Percentiles rank a stretch among this genome's conserved stretches.
These are phyloP conservation scores for Poronia punctata DNA, from an alignment of 495 filamentous ascomycete species.

Conservation along the genomic window DNA sequence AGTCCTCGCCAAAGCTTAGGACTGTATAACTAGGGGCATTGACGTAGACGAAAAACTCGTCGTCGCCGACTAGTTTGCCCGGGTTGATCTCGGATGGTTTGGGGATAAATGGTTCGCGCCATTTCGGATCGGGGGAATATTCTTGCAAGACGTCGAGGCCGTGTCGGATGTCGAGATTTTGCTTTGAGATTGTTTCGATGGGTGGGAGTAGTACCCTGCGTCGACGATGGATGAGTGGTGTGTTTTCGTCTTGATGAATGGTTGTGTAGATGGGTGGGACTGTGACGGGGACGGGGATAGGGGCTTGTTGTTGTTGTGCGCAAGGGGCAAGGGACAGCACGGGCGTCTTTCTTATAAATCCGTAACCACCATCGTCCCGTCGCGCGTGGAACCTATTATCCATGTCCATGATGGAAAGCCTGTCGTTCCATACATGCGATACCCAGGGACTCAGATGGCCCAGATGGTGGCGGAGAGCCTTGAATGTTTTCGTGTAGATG, in stretches of 20 bases:
- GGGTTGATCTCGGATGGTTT: constrained; percentile 6
- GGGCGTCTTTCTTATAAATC: too few relatives aligned
- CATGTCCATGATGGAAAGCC: constrained; percentile 13
- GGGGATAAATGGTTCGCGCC: constrained; percentile 4
- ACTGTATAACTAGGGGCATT: constrained; percentile 17
- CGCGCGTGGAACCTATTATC: constrained; percentile 6
- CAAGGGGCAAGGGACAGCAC: constrained; percentile 10
- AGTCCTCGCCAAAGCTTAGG: constrained; percentile 19
- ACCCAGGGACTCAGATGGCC: constrained; percentile 10
- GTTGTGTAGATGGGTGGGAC: constrained; percentile 7
- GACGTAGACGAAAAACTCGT: constrained; percentile 21
- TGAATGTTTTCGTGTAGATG: constrained; percentile 24
- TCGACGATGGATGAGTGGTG: constrained; percentile 5
- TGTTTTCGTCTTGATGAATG: not conserved
- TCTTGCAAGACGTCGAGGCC: constrained; percentile 8
- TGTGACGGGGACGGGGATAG: too few relatives aligned
- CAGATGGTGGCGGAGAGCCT: constrained; percentile 15
- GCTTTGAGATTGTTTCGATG: not conserved
- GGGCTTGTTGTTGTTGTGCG: too few relatives aligned
- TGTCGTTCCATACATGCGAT: constrained; percentile 20
- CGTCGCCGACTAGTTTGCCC: constrained; percentile 19
- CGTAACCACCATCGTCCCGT: not conserved
- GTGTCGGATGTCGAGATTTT: constrained; percentile 3
- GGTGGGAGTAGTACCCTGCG: not conserved
- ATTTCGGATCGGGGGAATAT: constrained; percentile 4